These are phyloP conservation scores for Purshia tridentata DNA, from an alignment of 306 rosid genomes.

Conservation along the genomic window DNA sequence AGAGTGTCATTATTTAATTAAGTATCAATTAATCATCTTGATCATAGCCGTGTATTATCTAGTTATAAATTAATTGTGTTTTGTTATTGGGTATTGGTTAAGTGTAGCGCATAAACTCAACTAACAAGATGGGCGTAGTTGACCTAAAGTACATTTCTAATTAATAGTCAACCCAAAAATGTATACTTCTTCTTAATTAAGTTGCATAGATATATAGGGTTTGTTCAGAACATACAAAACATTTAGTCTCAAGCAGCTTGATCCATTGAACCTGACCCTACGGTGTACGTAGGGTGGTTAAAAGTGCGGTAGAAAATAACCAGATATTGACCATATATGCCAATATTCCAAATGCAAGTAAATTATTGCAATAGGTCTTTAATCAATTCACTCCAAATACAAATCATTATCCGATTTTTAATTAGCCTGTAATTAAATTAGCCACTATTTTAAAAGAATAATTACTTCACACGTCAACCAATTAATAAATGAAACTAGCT, in stretches of 20 bases:
- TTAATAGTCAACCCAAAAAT: constrained; percentile 22
- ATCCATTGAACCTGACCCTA: constrained; percentile 29
- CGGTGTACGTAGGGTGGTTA: too few species aligned
- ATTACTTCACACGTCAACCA: neutral
- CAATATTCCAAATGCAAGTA: neutral
- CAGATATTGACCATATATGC: neutral
- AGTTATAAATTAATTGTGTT: neutral
- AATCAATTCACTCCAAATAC: neutral
- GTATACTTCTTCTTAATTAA: neutral
- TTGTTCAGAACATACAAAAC: neutral
- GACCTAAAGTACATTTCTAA: constrained; percentile 23
- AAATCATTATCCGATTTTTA: neutral
- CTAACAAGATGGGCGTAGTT: constrained; percentile 32
- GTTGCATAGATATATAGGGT: neutral
- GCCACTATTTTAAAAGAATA: neutral
- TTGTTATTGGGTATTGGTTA: neutral
- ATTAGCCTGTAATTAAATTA: neutral
- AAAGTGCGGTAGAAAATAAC: too few species aligned
- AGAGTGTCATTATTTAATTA: neutral
- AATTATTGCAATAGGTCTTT: neutral
- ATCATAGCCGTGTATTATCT: neutral
- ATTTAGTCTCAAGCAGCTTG: neutral
- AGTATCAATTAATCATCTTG: neutral
- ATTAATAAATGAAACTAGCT: neutral
- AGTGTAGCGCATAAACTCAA: constrained; percentile 15